Base-by-base conservation (phyloP, 169 alveolate genomes). In the Condylostoma magnum region DNA sequence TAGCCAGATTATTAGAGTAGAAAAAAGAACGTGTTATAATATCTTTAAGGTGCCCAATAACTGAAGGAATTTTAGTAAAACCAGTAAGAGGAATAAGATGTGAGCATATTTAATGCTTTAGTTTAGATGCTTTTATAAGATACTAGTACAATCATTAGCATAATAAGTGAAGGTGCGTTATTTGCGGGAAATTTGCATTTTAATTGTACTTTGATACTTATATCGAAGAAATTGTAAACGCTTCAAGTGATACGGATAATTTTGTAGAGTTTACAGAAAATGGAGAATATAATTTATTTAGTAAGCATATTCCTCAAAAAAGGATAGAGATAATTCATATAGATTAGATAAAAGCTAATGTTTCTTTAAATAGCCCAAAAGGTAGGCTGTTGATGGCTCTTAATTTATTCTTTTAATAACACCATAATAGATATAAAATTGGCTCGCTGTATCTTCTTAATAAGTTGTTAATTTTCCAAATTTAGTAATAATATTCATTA, bases 231-330 rank as follows among this genome's bases (percentile, higher is more conserved):
- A 47, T 47, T 10, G 18, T 60, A n/a, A 28, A 36, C 18, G 33
- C n/a, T 18, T 25, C 60, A n/a, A 0, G 60, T 12, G 2, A 31
- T 30, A 25, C 22, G 43, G 51, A 20, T 10, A 25, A 55, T 28
- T 10, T 15, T 12, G 88, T 82, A 4, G 90, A 84, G 15, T 82
- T 89, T 36, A 55, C 86, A n/a, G 77, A 86, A 1, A 86, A 93
- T 43, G 60, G 95, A 57, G 90, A 84, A 46, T 77, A 66, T 0
- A 65, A 75, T 36, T 38, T 56, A n/a, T n/a, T n/a, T n/a, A n/a
- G n/a, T n/a, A n/a, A n/a, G 43, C 38, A 52, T 75, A n/a, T 37
- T 76, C 5, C 22, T 53, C 31, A 51, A 53, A 25, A 67, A 34
- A 4, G 52, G 46, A 38, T 28, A 28, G 15, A 25, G 20, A 44